phyloP scores from a whole-genome alignment of 768 basidiomycete species.

The Agrocybe praecox region DNA sequence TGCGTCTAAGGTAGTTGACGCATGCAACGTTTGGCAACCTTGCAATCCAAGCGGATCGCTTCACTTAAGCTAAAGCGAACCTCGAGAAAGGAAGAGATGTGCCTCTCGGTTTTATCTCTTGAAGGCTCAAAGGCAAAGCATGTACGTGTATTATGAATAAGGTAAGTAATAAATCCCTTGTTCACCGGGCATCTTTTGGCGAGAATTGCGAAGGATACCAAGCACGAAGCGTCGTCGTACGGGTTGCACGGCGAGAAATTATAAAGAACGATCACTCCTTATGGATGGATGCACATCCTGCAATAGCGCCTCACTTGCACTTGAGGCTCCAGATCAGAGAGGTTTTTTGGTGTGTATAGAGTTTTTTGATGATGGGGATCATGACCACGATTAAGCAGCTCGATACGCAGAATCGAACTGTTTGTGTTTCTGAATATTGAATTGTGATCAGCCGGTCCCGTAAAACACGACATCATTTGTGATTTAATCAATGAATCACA shows the following conservation, averaged over 20 bases:
- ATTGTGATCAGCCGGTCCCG: too few relatives aligned
- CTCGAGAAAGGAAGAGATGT: neutral
- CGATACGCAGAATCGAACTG: too few relatives aligned
- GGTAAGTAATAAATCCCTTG: neutral
- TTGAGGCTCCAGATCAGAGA: too few relatives aligned
- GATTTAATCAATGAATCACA: too few relatives aligned
- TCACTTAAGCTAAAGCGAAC: constrained; percentile 25
- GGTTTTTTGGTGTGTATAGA: too few relatives aligned
- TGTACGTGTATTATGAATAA: neutral
- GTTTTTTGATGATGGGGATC: too few relatives aligned
- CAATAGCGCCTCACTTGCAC: too few relatives aligned
- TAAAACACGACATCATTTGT: too few relatives aligned
- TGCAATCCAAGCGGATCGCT: constrained; percentile 23
- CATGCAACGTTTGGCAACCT: neutral
- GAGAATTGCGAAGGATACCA: neutral
- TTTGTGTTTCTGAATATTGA: too few relatives aligned
- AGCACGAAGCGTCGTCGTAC: neutral
- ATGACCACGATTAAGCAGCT: too few relatives aligned
- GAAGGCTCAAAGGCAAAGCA: neutral
- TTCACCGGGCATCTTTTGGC: neutral
- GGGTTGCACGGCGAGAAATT: neutral
- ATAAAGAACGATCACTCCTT: neutral
- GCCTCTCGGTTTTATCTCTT: constrained; percentile 1
- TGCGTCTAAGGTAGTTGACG: constrained; percentile 1
- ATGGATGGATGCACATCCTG: neutral